Evolutionary conservation across 1,284 basidiomycete species (phyloP), one percentile per base, ranked within the genome.

Genomic region (Irpex sp.): DNA sequence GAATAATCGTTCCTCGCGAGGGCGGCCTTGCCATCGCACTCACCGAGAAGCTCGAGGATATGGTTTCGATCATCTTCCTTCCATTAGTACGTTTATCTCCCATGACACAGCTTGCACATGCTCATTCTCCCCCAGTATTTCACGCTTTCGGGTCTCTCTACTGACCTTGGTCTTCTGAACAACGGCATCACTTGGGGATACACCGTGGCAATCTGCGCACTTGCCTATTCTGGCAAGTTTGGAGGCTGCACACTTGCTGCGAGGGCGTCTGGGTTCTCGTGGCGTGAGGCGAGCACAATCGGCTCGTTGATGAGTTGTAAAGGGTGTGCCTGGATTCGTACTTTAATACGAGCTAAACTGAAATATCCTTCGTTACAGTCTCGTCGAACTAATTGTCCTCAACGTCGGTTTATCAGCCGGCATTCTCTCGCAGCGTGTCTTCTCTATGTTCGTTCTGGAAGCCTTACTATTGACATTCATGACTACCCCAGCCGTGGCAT

Each of bases 381-480:
- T 82, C 8, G 78, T 81, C 59, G 85, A 83, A 72, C 77, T 90
- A 60, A 85, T 86, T 68, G 89, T 92, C 5, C 83, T 92, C 70
- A 92, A 92, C 71, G 86, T 92, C 65, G 89, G 89, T 62, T 77
- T 89, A 2, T 74, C 75, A 11, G 83, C 83, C 72, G 89, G 89
- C 0, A 93, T 94, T 68, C 82, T 99, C 59, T 66, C 68, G 4
- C 69, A 82, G 77, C 77, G 79, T 33, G 87, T 91, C 7, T 92
- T 92, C 71, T 89, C 89, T 11, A 97, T 98, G 93, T 96, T 98
- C 68, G 94, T 97, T 26, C 78, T 97, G 37, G 93, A 94, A 75
- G 94, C 95, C 0, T 76, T 98, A 57, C 75, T 92, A 31, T 81
- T 97, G 57, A 97, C 95, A 0, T 93, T 93, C 75, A 83, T 93